phyloP scores from a whole-genome alignment of 139 green algal genomes.

The Limnomonas spitsbergensis region DNA sequence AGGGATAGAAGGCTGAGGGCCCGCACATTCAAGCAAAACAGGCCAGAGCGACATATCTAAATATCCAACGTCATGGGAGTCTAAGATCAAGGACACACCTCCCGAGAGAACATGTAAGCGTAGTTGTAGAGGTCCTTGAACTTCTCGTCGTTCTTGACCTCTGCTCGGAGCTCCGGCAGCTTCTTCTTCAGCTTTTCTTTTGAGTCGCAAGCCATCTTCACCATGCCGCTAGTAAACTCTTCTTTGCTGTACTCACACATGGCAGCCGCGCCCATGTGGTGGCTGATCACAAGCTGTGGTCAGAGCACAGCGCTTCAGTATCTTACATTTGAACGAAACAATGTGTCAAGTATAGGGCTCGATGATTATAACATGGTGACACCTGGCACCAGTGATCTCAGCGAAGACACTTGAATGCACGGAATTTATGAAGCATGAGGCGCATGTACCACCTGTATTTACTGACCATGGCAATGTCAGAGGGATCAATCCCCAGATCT shows the following conservation, averaged over 20 bases:
- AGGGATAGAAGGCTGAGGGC: no score
- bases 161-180: constrained; percentile 62
- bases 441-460: no score
- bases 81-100: constrained; percentile 50
- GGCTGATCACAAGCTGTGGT: constrained; percentile 85
- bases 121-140: constrained; percentile 82
- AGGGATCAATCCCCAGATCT: constrained; percentile 76
- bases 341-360: no score
- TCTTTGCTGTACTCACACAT: constrained; percentile 86
- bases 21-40: neutral
- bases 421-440: no score
- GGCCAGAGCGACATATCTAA: no score
- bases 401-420: no score
- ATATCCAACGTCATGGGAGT: no score
- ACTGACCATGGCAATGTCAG: constrained; percentile 74
- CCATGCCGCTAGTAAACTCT: constrained; percentile 73
- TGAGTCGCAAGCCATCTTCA: constrained; percentile 54
- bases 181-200: constrained; percentile 66
- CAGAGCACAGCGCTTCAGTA: no score
- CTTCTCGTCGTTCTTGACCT: constrained; percentile 55
- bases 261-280: constrained; percentile 68
- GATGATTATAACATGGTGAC: no score
- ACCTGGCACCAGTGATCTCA: no score
- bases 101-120: constrained; percentile 71
- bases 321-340: no score